A percentile compares a stretch with the other conserved stretches of the same genome.
These are phyloP conservation scores for Cucumis cinereus DNA, from an alignment of 306 rosid genomes.

Conservation along the genomic window DNA sequence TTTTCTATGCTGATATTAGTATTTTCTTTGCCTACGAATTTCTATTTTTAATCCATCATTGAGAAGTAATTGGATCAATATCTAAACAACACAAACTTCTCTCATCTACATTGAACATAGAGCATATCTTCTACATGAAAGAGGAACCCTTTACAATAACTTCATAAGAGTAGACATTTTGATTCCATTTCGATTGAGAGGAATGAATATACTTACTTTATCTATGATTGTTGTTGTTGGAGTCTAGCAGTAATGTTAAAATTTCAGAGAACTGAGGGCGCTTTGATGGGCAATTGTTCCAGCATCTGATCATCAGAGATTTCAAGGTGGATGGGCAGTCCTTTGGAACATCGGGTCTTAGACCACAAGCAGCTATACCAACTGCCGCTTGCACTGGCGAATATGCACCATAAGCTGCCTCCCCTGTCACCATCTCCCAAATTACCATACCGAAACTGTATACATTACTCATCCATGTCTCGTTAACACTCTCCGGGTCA, in stretches of 20 bases:
- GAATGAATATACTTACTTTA: slow-evolving; percentile 24
- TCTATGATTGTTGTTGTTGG: slow-evolving; percentile 31
- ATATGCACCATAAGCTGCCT: slow-evolving; percentile 67
- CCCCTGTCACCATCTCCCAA: slow-evolving; percentile 97
- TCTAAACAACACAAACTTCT: background rate
- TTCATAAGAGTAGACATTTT: background rate
- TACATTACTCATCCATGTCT: slow-evolving; percentile 90
- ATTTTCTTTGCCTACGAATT: background rate
- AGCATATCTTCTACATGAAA: background rate
- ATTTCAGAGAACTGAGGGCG: slow-evolving; percentile 87
- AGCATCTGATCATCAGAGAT: slow-evolving; percentile 72
- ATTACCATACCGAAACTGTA: slow-evolving; percentile 91
- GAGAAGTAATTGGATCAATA: background rate
- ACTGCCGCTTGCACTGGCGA: slow-evolving; percentile 98
- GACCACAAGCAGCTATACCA: slow-evolving; percentile 97
- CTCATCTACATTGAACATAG: background rate
- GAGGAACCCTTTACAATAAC: background rate
- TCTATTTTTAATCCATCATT: background rate
- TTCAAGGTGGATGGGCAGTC: slow-evolving; percentile 76
- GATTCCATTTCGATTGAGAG: background rate
- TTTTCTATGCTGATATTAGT: background rate
- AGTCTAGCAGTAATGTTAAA: slow-evolving; percentile 37
- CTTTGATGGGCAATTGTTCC: slow-evolving; percentile 84
- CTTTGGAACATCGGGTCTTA: slow-evolving; percentile 88
- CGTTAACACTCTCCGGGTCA: slow-evolving; percentile 81